Conservation (phyloP, 345 rosid species). For the Camelina laxa region DNA sequence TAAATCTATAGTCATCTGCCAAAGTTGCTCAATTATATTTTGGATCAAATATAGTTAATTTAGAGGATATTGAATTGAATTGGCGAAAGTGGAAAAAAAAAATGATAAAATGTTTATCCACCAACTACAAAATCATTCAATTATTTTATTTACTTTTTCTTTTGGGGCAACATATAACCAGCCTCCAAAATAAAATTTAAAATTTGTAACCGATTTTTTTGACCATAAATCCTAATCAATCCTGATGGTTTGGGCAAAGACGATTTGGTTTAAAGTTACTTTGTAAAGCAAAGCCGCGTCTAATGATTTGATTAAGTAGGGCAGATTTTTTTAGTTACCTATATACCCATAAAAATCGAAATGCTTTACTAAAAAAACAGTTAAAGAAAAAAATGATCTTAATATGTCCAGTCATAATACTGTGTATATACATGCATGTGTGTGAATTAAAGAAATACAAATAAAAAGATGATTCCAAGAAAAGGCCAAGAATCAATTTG, state of each 20-base stretch:
- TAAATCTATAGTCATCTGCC: no score
- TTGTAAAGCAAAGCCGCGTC: slow-evolving; percentile 24
- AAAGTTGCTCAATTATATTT: no score
- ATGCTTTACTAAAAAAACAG: not conserved
- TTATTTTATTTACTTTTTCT: no score
- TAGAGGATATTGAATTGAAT: no score
- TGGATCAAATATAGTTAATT: not conserved
- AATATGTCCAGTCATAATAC: slow-evolving; percentile 24
- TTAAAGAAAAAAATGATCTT: not conserved
- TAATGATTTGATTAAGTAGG: slow-evolving; percentile 11
- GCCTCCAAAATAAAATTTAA: not conserved
- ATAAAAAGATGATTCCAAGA: slow-evolving; percentile 32
- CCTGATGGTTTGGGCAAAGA: not conserved
- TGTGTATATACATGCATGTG: slow-evolving; percentile 18
- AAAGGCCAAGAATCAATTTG: slow-evolving; percentile 28
- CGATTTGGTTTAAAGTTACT: slow-evolving; percentile 1
- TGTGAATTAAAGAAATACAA: not conserved
- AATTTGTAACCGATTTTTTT: not conserved
- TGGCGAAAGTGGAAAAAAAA: no score
- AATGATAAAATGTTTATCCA: no score
- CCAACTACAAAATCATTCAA: no score
- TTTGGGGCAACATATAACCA: not conserved
- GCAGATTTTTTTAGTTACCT: not conserved
- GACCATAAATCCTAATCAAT: not conserved
- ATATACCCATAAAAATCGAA: not conserved